Conservation (phyloP, 345 rosid genomes). For the Melastoma malabathricum region DNA sequence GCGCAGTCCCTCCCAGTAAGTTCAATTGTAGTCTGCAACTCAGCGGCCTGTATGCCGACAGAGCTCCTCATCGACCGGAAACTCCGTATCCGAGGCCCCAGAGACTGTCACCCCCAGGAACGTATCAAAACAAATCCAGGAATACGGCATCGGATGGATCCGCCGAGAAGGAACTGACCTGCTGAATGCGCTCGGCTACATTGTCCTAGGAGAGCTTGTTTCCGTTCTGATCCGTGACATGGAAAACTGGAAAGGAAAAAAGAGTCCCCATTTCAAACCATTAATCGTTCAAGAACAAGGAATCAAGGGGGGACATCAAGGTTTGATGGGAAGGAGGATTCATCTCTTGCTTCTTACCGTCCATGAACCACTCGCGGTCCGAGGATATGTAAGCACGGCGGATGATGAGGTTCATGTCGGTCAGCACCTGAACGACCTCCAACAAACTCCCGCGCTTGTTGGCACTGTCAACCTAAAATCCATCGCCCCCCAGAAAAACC, state of each 20-base stretch:
- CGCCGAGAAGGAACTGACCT: constrained; percentile 30
- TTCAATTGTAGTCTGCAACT: constrained; percentile 51
- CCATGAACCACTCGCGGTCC: constrained; percentile 88
- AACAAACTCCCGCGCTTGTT: constrained; percentile 67
- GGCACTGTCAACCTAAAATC: constrained; percentile 61
- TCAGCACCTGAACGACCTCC: constrained; percentile 76
- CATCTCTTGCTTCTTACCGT: constrained; percentile 33
- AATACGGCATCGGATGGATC: neutral
- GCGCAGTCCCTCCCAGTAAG: constrained; percentile 71
- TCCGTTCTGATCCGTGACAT: constrained; percentile 63
- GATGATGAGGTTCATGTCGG: constrained; percentile 55
- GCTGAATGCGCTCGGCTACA: constrained; percentile 58
- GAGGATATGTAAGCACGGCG: constrained; percentile 77
- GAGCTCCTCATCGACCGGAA: constrained; percentile 54
- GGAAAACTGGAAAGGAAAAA: constrained; percentile 34
- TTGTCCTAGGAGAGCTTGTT: constrained; percentile 48
- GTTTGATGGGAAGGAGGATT: neutral
- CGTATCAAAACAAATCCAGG: neutral
- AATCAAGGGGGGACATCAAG: neutral
- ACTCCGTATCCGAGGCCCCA: constrained; percentile 46
- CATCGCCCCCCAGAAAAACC: neutral
- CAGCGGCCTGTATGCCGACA: constrained; percentile 46
- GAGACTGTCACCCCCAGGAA: constrained; percentile 28
- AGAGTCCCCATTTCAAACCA: neutral
- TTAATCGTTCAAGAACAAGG: constrained; percentile 1